These are phyloP conservation scores for Penicillium sp. DNA, from an alignment of 2,329 filamentous ascomycete species.

Conservation along the genomic window DNA sequence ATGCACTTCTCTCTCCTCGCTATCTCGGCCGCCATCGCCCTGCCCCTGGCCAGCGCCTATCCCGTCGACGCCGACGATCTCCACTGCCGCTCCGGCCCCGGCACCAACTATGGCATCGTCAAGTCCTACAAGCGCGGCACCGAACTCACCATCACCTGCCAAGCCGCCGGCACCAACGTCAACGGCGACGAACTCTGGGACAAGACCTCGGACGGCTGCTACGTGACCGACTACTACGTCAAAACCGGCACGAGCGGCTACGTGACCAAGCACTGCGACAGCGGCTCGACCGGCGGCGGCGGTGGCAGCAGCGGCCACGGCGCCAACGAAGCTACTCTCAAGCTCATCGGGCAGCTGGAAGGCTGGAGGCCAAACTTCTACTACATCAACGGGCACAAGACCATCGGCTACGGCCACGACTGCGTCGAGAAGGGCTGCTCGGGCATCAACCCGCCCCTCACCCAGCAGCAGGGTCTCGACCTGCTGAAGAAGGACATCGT, in stretches of 20 bases:
- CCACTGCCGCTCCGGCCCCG: conserved; percentile 24
- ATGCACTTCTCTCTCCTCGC: conserved; percentile 2
- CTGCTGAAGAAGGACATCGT: not conserved
- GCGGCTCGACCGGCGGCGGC: conserved; percentile 8
- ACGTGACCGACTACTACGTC: conserved; percentile 24
- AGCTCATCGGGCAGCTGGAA: not conserved
- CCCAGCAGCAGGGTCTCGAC: conserved; percentile 6
- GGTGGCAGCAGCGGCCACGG: too few relatives aligned
- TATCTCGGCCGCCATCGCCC: not conserved
- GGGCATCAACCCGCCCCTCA: conserved; percentile 28
- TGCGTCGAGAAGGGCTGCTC: conserved; percentile 10
- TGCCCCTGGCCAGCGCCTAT: conserved; percentile 11
- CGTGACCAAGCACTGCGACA: conserved; percentile 17
- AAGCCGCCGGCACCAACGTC: conserved; percentile 12
- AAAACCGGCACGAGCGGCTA: conserved; percentile 18
- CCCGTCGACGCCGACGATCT: conserved; percentile 16
- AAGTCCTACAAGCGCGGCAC: conserved; percentile 17
- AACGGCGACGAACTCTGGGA: conserved; percentile 23
- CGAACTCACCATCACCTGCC: conserved; percentile 18
- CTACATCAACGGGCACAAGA: conserved; percentile 11
- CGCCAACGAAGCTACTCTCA: conserved; percentile 17
- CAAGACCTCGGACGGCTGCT: conserved; percentile 24
- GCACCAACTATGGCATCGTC: conserved; percentile 19
- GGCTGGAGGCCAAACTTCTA: not conserved
- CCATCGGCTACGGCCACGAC: conserved; percentile 23